These are phyloP conservation scores for Carpinus fangiana DNA, from an alignment of 306 rosid genomes.

Conservation along the genomic window DNA sequence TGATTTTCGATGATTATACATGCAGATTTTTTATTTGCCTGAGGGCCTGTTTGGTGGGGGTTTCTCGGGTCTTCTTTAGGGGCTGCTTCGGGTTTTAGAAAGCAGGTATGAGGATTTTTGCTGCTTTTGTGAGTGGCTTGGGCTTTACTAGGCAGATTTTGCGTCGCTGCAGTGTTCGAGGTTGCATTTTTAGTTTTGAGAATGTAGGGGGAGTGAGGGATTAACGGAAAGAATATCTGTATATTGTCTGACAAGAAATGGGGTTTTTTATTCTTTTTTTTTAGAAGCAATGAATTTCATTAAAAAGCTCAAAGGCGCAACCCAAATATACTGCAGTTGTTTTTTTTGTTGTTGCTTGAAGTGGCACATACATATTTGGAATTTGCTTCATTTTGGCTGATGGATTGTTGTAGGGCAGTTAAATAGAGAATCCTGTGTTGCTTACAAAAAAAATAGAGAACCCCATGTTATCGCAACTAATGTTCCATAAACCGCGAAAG, in stretches of 20 bases:
- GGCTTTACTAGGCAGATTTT: background rate
- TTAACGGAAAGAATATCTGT: background rate
- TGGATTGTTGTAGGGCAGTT: background rate
- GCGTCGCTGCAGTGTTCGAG: background rate
- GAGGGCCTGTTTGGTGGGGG: background rate
- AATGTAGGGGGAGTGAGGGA: background rate
- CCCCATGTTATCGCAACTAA: too few species aligned
- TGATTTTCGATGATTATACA: background rate
- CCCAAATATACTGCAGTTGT: background rate
- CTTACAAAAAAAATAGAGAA: too few species aligned
- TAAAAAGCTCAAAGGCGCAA: too few species aligned
- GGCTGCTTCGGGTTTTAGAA: background rate
- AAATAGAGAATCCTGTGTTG: too few species aligned
- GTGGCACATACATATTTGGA: too few species aligned
- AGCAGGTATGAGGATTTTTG: background rate
- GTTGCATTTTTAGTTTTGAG: background rate
- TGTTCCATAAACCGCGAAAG: too few species aligned
- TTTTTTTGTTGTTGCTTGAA: too few species aligned
- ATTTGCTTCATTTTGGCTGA: background rate
- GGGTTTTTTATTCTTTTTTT: background rate
- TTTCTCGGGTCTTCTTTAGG: background rate
- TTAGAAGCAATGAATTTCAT: too few species aligned
- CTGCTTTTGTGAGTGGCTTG: background rate
- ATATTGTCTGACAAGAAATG: background rate
- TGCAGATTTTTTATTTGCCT: too few species aligned